Evolutionary conservation across 345 rosid species (phyloP).

Genomic region (Brassica nigra): DNA sequence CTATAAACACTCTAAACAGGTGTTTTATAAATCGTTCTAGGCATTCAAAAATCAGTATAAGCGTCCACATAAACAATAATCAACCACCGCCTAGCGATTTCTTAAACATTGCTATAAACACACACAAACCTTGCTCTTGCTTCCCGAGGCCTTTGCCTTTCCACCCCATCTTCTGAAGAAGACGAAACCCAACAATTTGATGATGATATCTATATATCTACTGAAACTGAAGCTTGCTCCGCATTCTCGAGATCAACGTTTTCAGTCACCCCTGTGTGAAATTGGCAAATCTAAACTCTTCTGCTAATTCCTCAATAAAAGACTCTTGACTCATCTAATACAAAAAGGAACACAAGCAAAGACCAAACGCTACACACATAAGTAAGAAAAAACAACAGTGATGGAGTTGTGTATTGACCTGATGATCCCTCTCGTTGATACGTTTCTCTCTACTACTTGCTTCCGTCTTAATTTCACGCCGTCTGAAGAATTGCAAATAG

Average conservation of each 20-base stretch:
- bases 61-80: too few relatives aligned
- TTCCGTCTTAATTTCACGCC: constrained; percentile 44
- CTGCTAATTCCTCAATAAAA: constrained; percentile 63
- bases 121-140: constrained; percentile 69
- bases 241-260: constrained; percentile 87
- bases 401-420: too few relatives aligned
- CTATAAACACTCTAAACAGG: background rate
- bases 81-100: too few relatives aligned
- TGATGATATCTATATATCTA: constrained; percentile 72
- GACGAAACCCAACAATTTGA: constrained; percentile 87
- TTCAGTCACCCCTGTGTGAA: constrained; percentile 65
- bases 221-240: constrained; percentile 78
- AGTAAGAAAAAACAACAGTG: too few relatives aligned
- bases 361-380: background rate
- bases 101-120: too few relatives aligned
- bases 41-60: too few relatives aligned
- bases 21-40: background rate
- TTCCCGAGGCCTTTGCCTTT: constrained; percentile 95
- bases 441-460: constrained; percentile 40
- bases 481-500: background rate
- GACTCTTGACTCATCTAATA: constrained; percentile 54
- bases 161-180: constrained; percentile 99
- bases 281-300: constrained; percentile 76
- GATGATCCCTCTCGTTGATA: too few relatives aligned
- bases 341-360: background rate